A percentile compares a stretch with the other conserved stretches of the same genome.
Conservation (phyloP, 805 yeast species). For the Candida taoyuanica region DNA sequence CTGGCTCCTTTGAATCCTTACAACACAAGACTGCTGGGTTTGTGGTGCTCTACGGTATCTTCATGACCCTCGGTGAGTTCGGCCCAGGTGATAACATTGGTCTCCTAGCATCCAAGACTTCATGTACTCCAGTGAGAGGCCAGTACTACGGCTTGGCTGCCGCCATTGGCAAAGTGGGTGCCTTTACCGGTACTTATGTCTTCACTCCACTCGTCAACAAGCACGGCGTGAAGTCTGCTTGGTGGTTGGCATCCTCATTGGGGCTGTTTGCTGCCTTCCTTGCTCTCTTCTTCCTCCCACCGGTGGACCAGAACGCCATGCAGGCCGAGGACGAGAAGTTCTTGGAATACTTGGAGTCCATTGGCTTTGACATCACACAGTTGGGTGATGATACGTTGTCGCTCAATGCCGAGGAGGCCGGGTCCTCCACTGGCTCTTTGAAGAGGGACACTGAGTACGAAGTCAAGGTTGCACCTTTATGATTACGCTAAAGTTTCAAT, state of each 20-base stretch:
- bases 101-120: conserved; percentile 77
- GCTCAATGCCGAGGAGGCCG: background rate
- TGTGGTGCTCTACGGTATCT: conserved; percentile 84
- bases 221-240: conserved; percentile 72
- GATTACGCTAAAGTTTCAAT: no score
- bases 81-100: conserved; percentile 96
- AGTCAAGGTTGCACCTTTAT: background rate
- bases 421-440: background rate
- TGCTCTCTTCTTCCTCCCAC: conserved; percentile 69
- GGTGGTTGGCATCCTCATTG: conserved; percentile 75
- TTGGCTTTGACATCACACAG: conserved; percentile 66
- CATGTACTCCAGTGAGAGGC: conserved; percentile 85
- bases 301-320: conserved; percentile 80
- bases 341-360: conserved; percentile 54
- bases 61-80: conserved; percentile 83
- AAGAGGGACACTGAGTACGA: background rate
- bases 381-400: conserved; percentile 36
- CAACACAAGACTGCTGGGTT: conserved; percentile 67
- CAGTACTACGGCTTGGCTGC: conserved; percentile 89
- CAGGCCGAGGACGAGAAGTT: conserved; percentile 72
- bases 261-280: conserved; percentile 68
- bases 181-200: conserved; percentile 83
- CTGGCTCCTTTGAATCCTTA: conserved; percentile 57
- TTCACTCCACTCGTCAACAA: conserved; percentile 75
- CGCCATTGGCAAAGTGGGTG: conserved; percentile 88